phyloP scores from a whole-genome alignment of 345 rosid genomes.

The Gossypium turneri region DNA sequence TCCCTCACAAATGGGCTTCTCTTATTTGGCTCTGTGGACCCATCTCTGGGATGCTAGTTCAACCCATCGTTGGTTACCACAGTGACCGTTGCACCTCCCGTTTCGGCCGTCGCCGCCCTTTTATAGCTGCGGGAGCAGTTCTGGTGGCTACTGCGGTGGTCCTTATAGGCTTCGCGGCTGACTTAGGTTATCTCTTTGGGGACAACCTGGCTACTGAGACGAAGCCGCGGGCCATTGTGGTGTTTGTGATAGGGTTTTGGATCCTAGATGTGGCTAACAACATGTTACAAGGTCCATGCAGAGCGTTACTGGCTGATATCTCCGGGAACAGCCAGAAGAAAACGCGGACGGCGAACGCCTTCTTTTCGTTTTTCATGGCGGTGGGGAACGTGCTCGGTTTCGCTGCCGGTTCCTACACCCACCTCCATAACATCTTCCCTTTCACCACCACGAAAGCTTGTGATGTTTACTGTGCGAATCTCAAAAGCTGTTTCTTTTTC shows the following conservation, averaged over 20 bases:
- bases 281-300: conserved; percentile 73
- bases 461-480: conserved; percentile 77
- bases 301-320: conserved; percentile 83
- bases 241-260: conserved; percentile 68
- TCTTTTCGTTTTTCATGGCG: conserved; percentile 88
- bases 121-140: conserved; percentile 44
- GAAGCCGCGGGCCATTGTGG: conserved; percentile 49
- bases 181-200: conserved; percentile 47
- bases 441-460: conserved; percentile 70
- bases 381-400: conserved; percentile 80
- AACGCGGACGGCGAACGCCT: conserved; percentile 54
- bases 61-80: conserved; percentile 64
- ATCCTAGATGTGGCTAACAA: conserved; percentile 74
- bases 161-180: conserved; percentile 63
- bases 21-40: conserved; percentile 79
- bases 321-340: conserved; percentile 48
- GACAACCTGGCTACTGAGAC: conserved; percentile 23
- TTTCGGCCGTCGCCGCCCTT: conserved; percentile 70
- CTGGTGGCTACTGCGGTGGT: conserved; percentile 49
- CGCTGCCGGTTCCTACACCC: conserved; percentile 65
- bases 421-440: conserved; percentile 50
- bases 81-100: conserved; percentile 60
- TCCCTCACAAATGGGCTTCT: conserved; percentile 65
- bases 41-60: conserved; percentile 65
- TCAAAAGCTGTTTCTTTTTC: conserved; percentile 73